Evolutionary conservation across 1,139 yeast genomes (phyloP).

Genomic region (Scheffersomyces segobiensis): DNA sequence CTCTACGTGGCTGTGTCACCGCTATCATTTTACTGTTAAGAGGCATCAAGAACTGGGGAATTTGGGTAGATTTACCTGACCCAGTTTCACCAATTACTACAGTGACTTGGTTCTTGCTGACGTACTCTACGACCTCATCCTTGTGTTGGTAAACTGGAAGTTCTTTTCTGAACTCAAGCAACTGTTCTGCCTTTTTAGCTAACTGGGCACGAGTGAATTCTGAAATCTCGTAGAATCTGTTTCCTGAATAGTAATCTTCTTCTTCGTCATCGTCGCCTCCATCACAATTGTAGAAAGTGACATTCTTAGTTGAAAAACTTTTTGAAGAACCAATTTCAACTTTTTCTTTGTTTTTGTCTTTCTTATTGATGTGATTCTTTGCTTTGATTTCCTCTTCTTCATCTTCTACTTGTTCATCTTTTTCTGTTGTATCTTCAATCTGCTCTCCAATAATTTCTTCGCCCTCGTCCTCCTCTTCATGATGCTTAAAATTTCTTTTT

Average conservation of each 20-base stretch:
- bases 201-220: constrained; percentile 21
- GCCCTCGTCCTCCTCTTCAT: not conserved
- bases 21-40: constrained; percentile 62
- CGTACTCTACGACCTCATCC: constrained; percentile 57
- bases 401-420: not conserved
- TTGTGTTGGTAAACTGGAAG: constrained; percentile 80
- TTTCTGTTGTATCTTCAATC: constrained; percentile 1
- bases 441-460: not conserved
- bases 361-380: constrained; percentile 1
- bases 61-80: constrained; percentile 96
- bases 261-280: constrained; percentile 33
- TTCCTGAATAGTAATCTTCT: constrained; percentile 13
- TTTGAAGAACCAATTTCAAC: constrained; percentile 1
- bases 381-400: not conserved
- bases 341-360: constrained; percentile 1
- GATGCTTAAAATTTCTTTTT: not conserved
- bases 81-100: constrained; percentile 96
- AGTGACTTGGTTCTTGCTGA: constrained; percentile 62
- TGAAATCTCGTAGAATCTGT: constrained; percentile 9
- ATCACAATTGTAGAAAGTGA: constrained; percentile 12
- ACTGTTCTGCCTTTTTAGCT: constrained; percentile 42
- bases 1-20: constrained; percentile 96
- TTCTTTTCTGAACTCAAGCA: constrained; percentile 53
- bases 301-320: constrained; percentile 2
- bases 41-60: constrained; percentile 82